Evolutionary conservation across 805 yeast genomes (phyloP), one percentile per base, ranked within the genome.

Genomic region (Candida jianshihensis): DNA sequence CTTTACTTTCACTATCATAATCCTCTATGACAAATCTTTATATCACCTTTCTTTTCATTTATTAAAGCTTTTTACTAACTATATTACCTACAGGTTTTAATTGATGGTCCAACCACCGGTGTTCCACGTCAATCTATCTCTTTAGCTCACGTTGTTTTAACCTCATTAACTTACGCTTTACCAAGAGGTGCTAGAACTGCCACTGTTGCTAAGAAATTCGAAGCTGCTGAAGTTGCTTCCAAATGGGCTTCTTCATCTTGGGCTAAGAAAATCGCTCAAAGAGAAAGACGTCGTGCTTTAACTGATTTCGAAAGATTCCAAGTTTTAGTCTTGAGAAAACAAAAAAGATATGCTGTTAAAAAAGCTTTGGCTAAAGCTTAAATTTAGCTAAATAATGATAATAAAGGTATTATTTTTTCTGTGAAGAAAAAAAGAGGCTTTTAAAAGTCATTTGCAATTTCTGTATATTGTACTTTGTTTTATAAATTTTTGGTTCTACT

Each of bases 241-340:
- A 85, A 90, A 72, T 92, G 97, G 97, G 78, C 83, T 56, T 73
- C 82, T 59, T 73, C 97, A 51, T 67, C 96, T 38, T 88, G 97
- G 97, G 97, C 98, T 64, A 85, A 90, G 84, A 89, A 88, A 78
- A 82, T 92, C 61, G 96, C 94, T 66, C 82, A 85, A 71, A 87
- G 86, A 72, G 81, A 83, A 71, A 86, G 81, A 71, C 86, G 98
- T 80, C 71, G 94, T 61, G 74, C 81, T 64, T 83, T 94, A 69
- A 66, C 90, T 57, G 99, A 92, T 73, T 92, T 92, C 62, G 96
- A 92, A 78, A 89, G 99, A 81, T 92, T 92, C 96, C 96, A 90
- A 80, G 98, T 90, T 59, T 66, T 84, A 70, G 94, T 88, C 59
- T 80, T 88, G 69, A 92, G 84, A 84, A 92, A 90, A 81, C 97